phyloP scores from a whole-genome alignment of 164 flowering plant species.

The Berberis thunbergii region DNA sequence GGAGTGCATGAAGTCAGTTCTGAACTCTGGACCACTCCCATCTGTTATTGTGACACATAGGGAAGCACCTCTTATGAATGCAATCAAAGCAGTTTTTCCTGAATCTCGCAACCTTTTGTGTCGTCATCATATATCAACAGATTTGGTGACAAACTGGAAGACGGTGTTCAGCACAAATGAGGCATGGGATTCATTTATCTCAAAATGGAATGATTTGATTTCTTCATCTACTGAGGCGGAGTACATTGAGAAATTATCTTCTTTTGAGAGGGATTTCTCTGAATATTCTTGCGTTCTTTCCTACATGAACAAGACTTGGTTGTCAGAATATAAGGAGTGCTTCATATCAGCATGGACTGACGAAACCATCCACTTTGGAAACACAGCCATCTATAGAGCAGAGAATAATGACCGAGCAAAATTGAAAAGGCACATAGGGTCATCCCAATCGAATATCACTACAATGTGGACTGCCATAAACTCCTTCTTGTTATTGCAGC shows the following conservation, averaged over 20 bases:
- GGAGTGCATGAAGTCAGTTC: neutral
- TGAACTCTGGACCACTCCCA: neutral
- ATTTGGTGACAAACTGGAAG: conserved; percentile 2
- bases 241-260: neutral
- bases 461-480: neutral
- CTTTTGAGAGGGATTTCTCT: neutral
- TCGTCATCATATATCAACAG: neutral
- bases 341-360: conserved; percentile 4
- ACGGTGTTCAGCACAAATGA: neutral
- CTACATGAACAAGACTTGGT: conserved; percentile 1
- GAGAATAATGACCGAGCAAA: neutral
- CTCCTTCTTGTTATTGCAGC: neutral
- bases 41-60: neutral
- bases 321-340: neutral
- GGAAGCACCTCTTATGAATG: neutral
- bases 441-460: neutral
- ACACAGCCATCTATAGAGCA: neutral
- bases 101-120: neutral
- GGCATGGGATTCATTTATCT: neutral
- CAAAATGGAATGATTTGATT: neutral
- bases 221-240: neutral
- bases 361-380: conserved; percentile 1
- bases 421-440: neutral
- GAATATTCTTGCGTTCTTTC: neutral
- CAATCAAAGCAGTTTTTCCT: neutral